phyloP scores from a whole-genome alignment of 2,329 filamentous ascomycete genomes.

The Myriosclerotinia curreyana region DNA sequence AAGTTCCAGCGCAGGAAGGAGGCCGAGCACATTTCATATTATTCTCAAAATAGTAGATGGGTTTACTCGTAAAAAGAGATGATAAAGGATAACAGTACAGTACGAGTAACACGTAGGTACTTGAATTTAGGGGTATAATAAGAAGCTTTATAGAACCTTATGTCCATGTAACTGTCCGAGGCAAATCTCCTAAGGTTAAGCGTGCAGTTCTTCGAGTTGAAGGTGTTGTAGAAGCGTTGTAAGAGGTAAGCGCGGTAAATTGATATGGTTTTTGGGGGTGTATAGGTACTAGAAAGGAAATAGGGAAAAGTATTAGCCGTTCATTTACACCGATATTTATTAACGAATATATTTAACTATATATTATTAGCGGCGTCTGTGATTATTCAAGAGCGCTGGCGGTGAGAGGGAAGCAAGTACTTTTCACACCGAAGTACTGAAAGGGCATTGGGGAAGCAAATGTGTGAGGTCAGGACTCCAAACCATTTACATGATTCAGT shows the following conservation, averaged over 20 bases:
- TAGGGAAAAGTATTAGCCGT: not conserved
- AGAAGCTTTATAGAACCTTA: not conserved
- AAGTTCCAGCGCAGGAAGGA: too few relatives aligned
- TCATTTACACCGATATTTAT: not conserved
- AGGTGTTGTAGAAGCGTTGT: not conserved
- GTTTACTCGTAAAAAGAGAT: too few relatives aligned
- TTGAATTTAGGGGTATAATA: not conserved
- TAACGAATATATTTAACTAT: too few relatives aligned
- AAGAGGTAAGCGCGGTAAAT: constrained; percentile 3
- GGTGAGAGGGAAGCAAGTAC: not conserved
- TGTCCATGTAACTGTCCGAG: not conserved
- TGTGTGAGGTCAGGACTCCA: too few relatives aligned
- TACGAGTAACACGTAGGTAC: not conserved
- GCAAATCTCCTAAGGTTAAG: too few relatives aligned
- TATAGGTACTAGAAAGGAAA: not conserved
- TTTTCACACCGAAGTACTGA: not conserved
- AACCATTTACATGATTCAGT: not conserved
- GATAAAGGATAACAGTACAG: too few relatives aligned
- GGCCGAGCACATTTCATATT: too few relatives aligned
- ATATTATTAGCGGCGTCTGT: not conserved
- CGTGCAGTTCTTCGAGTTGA: not conserved
- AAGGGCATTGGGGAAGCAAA: not conserved
- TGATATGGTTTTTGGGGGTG: not conserved
- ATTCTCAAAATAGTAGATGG: too few relatives aligned
- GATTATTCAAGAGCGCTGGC: not conserved